These are phyloP conservation scores for Priceomyces carsonii DNA, from an alignment of 805 yeast species.

Conservation along the genomic window DNA sequence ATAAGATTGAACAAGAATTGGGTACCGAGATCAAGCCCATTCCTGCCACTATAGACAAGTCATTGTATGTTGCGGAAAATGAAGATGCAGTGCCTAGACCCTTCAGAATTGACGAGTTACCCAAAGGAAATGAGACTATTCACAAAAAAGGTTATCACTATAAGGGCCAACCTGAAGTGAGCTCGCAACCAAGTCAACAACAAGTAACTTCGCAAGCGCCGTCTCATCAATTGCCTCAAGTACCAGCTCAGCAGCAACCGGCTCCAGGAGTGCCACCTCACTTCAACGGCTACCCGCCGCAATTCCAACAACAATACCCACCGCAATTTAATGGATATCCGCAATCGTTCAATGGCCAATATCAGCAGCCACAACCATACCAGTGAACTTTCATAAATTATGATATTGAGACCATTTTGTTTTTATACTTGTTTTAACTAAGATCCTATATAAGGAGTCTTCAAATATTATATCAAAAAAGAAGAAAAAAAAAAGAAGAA, in stretches of 20 bases:
- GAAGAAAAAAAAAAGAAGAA: conserved; percentile 6
- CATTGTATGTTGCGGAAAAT: conserved; percentile 84
- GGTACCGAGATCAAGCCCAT: conserved; percentile 98
- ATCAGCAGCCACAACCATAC: conserved; percentile 16
- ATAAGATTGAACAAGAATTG: conserved; percentile 93
- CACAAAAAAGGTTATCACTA: conserved; percentile 40
- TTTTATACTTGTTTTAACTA: conserved; percentile 4
- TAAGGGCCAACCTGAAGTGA: conserved; percentile 45
- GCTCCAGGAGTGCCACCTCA: conserved; percentile 23
- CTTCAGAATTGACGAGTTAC: conserved; percentile 70
- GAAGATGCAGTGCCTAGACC: conserved; percentile 80
- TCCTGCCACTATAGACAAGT: conserved; percentile 88
- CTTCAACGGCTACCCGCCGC: conserved; percentile 21
- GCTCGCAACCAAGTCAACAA: conserved; percentile 1
- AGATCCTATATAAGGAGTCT: neutral
- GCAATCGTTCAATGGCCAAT: conserved; percentile 16
- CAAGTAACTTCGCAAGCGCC: conserved; percentile 5
- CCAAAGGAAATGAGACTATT: conserved; percentile 41
- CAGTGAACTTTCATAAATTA: conserved; percentile 7
- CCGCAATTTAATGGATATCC: conserved; percentile 26
- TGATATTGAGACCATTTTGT: conserved; percentile 4
- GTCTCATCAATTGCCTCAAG: neutral
- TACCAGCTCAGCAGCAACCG: no score
- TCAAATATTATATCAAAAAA: conserved; percentile 1
- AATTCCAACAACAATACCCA: conserved; percentile 8